Evolutionary conservation across 202 grass and related monocot species (phyloP).

Genomic region (Panicum virgatum): DNA sequence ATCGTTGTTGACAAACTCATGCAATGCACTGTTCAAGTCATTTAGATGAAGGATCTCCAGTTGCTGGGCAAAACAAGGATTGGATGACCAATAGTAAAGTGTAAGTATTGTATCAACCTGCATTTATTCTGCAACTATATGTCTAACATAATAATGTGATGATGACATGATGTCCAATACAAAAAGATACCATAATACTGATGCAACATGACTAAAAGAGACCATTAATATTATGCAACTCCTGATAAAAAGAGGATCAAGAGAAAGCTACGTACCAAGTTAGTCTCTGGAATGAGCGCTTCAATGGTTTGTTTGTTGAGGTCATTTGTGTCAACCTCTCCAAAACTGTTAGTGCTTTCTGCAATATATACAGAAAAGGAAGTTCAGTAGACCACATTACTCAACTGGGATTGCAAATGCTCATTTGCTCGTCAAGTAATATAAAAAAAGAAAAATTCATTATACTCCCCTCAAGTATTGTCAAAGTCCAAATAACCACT

Average conservation of each 20-base stretch:
- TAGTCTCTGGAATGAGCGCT: constrained; percentile 54
- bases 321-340: constrained; percentile 39
- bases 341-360: constrained; percentile 35
- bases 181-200: background rate
- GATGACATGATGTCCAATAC: background rate
- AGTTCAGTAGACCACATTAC: constrained; percentile 4
- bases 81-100: background rate
- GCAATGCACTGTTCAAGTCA: constrained; percentile 51
- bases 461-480: too few relatives aligned
- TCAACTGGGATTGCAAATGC: background rate
- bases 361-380: constrained; percentile 5
- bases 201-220: background rate
- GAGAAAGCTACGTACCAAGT: constrained; percentile 42
- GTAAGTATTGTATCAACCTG: background rate
- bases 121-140: background rate
- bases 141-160: background rate
- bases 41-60: constrained; percentile 42
- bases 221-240: background rate
- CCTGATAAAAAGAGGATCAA: background rate
- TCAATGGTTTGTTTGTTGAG: constrained; percentile 54
- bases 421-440: background rate
- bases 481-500: too few relatives aligned
- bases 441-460: too few relatives aligned
- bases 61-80: constrained; percentile 42
- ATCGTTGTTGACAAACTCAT: constrained; percentile 60